Conservation (phyloP, 345 rosid genomes). For the Hirschfeldia incana region DNA sequence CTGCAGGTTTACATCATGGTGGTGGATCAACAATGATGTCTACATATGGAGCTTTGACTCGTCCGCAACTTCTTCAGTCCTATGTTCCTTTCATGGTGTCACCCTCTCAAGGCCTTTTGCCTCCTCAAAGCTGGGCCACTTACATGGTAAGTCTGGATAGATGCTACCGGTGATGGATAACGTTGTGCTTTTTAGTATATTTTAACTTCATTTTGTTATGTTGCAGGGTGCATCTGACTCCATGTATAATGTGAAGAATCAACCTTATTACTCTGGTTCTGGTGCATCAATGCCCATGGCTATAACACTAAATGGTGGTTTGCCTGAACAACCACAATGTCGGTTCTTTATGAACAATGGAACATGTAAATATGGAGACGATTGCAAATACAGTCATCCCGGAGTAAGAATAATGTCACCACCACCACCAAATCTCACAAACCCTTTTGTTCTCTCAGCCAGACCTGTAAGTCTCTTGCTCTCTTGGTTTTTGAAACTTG, state of each 20-base stretch:
- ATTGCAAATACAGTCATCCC: too few species aligned
- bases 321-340: too few species aligned
- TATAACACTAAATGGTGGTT: too few species aligned
- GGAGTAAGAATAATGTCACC: too few species aligned
- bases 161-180: background rate
- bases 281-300: too few species aligned
- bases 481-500: background rate
- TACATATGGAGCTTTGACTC: slow-evolving; percentile 55
- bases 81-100: slow-evolving; percentile 65
- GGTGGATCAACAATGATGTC: slow-evolving; percentile 66
- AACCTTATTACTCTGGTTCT: too few species aligned
- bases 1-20: slow-evolving; percentile 53
- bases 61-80: slow-evolving; percentile 49
- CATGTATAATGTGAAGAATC: too few species aligned
- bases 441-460: slow-evolving; percentile 57
- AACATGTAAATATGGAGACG: too few species aligned
- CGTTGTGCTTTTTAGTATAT: background rate
- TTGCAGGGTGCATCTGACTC: too few species aligned
- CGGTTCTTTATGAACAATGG: too few species aligned
- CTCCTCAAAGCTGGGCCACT: slow-evolving; percentile 69
- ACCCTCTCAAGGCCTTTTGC: slow-evolving; percentile 59
- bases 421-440: slow-evolving; percentile 41
- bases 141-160: slow-evolving; percentile 54
- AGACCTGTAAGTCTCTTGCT: slow-evolving; percentile 61
- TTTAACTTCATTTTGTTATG: background rate